phyloP scores from a whole-genome alignment of 768 basidiomycete species.

The Porphyrellus cyaneotinctus region DNA sequence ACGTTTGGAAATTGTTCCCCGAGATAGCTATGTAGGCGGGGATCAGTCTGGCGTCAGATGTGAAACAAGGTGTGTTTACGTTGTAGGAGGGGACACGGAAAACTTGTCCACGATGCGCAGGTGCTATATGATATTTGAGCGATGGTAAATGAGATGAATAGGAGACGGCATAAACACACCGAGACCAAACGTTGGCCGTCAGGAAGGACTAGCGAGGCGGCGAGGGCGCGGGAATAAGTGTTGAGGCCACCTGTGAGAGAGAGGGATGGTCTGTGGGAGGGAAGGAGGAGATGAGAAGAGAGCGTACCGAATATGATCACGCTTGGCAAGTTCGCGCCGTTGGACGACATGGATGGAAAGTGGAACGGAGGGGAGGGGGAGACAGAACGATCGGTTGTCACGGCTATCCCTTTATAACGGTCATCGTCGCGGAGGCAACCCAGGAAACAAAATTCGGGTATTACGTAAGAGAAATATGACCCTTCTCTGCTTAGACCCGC shows the following conservation, averaged over 20 bases:
- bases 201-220: slow-evolving; percentile 60
- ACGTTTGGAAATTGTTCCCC: slow-evolving; percentile 70
- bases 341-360: slow-evolving; percentile 31
- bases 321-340: slow-evolving; percentile 47
- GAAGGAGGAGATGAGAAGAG: slow-evolving; percentile 8
- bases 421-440: slow-evolving; percentile 25
- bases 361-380: neutral
- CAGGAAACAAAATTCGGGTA: slow-evolving; percentile 1
- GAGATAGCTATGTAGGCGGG: slow-evolving; percentile 53
- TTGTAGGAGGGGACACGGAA: slow-evolving; percentile 70
- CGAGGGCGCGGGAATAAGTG: slow-evolving; percentile 71
- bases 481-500: too few relatives aligned
- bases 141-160: slow-evolving; percentile 2
- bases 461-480: slow-evolving; percentile 19
- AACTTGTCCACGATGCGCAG: slow-evolving; percentile 72
- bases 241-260: slow-evolving; percentile 65
- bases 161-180: slow-evolving; percentile 40
- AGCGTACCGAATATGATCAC: slow-evolving; percentile 74
- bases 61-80: slow-evolving; percentile 40
- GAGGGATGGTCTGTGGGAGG: slow-evolving; percentile 7
- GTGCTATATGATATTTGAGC: slow-evolving; percentile 39
- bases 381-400: slow-evolving; percentile 22
- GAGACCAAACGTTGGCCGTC: slow-evolving; percentile 68
- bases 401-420: slow-evolving; percentile 23
- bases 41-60: slow-evolving; percentile 11